A percentile compares a stretch with the other conserved stretches of the same genome.
Evolutionary conservation across 805 yeast species (phyloP).

Genomic region (Ogataea ramenticola): DNA sequence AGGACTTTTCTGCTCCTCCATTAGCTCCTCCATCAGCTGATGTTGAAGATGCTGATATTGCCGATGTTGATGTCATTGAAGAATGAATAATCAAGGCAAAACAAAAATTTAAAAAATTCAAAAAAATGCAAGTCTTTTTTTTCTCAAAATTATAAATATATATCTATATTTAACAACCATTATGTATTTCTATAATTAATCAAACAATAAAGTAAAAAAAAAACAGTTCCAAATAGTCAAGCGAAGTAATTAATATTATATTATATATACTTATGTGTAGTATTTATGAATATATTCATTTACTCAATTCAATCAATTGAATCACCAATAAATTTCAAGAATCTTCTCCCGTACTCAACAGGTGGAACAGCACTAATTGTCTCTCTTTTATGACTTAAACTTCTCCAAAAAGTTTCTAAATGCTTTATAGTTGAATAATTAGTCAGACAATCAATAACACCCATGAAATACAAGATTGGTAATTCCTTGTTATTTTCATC

Average conservation of each 20-base stretch:
- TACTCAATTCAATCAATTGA: constrained; percentile 3
- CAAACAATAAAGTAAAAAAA: too few species aligned
- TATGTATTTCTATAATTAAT: neutral
- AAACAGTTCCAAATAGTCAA: too few species aligned
- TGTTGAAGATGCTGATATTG: neutral
- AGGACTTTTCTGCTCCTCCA: too few species aligned
- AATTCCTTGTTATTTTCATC: constrained; percentile 53
- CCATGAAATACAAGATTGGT: constrained; percentile 75
- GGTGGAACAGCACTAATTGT: constrained; percentile 90
- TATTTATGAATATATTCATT: too few species aligned
- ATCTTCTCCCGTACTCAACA: constrained; percentile 80
- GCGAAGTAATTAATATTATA: too few species aligned
- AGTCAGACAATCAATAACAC: constrained; percentile 91
- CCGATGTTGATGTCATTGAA: constrained; percentile 12
- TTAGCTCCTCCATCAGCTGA: constrained; percentile 1
- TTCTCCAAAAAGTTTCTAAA: constrained; percentile 81
- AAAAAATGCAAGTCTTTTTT: neutral
- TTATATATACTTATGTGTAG: too few species aligned
- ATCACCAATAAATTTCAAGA: constrained; percentile 54
- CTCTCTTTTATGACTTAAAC: constrained; percentile 58
- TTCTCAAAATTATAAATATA: neutral
- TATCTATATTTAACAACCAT: neutral
- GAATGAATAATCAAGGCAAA: constrained; percentile 5
- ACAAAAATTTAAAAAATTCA: too few species aligned
- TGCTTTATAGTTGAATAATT: constrained; percentile 66